Percentiles rank a stretch among this genome's conserved stretches.
These are phyloP conservation scores for Clitocybe nebularis DNA, from an alignment of 1,284 basidiomycete species.

Conservation along the genomic window DNA sequence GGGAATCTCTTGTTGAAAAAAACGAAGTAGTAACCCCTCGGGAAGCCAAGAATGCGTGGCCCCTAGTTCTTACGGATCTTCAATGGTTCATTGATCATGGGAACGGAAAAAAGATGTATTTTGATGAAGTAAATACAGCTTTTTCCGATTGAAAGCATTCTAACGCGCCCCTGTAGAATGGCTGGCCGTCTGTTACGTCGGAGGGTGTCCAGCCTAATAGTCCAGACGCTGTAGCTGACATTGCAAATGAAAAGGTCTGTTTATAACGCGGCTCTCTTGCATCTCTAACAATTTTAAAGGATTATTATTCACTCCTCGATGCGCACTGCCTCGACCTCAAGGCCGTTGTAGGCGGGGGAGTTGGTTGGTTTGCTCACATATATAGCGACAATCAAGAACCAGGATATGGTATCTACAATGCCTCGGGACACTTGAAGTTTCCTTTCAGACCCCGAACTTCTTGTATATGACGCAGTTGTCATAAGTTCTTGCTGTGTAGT, in stretches of 20 bases:
- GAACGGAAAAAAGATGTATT: constrained; percentile 62
- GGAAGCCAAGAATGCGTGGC: constrained; percentile 46
- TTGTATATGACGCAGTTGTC: constrained; percentile 33
- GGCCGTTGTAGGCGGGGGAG: constrained; percentile 49
- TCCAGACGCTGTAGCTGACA: constrained; percentile 48
- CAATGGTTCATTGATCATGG: constrained; percentile 52
- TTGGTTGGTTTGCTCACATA: constrained; percentile 80
- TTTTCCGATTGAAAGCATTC: too few relatives aligned
- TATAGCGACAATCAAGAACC: constrained; percentile 64
- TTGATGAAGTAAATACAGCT: constrained; percentile 45
- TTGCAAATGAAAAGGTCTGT: constrained; percentile 48
- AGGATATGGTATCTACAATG: constrained; percentile 62
- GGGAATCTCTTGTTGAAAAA: constrained; percentile 12
- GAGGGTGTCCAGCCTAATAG: constrained; percentile 58
- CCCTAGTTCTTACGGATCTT: constrained; percentile 44
- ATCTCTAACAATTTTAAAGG: constrained; percentile 28
- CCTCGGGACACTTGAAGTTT: constrained; percentile 49
- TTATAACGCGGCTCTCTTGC: background rate
- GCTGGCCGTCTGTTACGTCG: constrained; percentile 66
- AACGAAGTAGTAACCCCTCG: constrained; percentile 3
- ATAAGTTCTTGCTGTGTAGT: too few relatives aligned
- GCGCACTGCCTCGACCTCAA: constrained; percentile 60
- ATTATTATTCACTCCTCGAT: constrained; percentile 62
- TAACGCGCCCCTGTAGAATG: too few relatives aligned
- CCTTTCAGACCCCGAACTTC: constrained; percentile 47